A percentile compares a stretch with the other conserved stretches of the same genome.
Evolutionary conservation across 768 basidiomycete species (phyloP).

Genomic region (Arthromyces matolae): DNA sequence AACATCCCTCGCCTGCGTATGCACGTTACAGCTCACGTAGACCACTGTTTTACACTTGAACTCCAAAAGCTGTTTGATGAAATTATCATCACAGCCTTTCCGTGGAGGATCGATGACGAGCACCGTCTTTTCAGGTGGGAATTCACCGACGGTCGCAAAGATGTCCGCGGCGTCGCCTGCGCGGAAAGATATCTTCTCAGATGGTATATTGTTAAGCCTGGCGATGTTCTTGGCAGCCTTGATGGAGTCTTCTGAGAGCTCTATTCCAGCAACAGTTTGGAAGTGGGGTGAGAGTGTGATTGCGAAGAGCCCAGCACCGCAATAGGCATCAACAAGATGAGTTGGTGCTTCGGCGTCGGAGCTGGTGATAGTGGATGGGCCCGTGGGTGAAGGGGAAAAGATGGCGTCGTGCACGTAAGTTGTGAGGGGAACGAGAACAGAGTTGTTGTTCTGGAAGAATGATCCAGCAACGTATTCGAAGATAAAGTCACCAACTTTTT

Average conservation of each 20-base stretch:
- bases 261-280: slow-evolving; percentile 78
- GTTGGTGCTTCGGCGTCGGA: slow-evolving; percentile 39
- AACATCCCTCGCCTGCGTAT: slow-evolving; percentile 87
- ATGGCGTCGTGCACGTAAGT: slow-evolving; percentile 77
- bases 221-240: slow-evolving; percentile 65
- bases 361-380: slow-evolving; percentile 15
- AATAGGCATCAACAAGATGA: slow-evolving; percentile 94
- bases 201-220: slow-evolving; percentile 53
- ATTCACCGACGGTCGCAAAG: slow-evolving; percentile 62
- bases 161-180: slow-evolving; percentile 86
- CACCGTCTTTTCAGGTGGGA: slow-evolving; percentile 63
- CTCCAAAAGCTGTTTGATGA: slow-evolving; percentile 69
- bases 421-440: slow-evolving; percentile 82
- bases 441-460: slow-evolving; percentile 99
- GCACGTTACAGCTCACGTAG: slow-evolving; percentile 95
- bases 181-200: slow-evolving; percentile 60
- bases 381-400: slow-evolving; percentile 33
- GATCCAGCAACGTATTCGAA: slow-evolving; percentile 87
- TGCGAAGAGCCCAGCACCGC: slow-evolving; percentile 85
- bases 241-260: slow-evolving; percentile 75
- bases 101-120: slow-evolving; percentile 88
- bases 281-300: slow-evolving; percentile 79
- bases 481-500: slow-evolving; percentile 72
- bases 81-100: slow-evolving; percentile 86
- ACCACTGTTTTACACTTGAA: slow-evolving; percentile 71